Conservation (phyloP, 345 rosid genomes). For the Raphanus sativus region DNA sequence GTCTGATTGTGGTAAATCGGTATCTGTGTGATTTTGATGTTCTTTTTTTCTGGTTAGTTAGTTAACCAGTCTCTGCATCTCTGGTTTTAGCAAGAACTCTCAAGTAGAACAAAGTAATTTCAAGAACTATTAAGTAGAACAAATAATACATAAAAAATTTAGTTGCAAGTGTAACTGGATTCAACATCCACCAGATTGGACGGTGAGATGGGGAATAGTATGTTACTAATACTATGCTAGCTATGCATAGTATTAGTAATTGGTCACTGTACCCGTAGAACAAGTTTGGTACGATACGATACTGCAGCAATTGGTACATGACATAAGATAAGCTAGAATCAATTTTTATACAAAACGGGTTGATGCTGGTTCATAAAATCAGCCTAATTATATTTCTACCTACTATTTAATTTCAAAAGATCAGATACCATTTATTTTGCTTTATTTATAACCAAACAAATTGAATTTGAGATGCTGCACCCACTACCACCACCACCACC, state of each 20-base stretch:
- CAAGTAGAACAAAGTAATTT: background rate
- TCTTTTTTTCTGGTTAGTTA: background rate
- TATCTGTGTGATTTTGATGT: constrained; percentile 11
- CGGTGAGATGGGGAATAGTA: no score
- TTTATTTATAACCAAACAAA: background rate
- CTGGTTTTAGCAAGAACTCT: background rate
- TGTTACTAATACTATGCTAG: background rate
- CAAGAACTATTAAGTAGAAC: background rate
- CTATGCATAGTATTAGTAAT: background rate
- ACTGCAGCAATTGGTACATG: background rate
- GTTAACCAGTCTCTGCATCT: background rate
- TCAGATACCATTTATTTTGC: background rate
- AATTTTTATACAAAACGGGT: background rate
- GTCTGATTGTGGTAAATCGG: constrained; percentile 19
- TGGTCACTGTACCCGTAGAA: background rate
- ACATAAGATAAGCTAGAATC: background rate
- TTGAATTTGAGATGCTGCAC: constrained; percentile 2
- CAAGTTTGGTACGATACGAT: background rate
- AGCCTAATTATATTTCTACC: background rate
- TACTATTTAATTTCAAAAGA: background rate
- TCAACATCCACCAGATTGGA: background rate
- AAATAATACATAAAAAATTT: background rate
- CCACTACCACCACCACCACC: background rate
- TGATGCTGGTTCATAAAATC: background rate
- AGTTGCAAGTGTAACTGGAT: background rate